phyloP scores from a whole-genome alignment of 2,329 filamentous ascomycete species.

The Emmonsiellopsis sp. region DNA sequence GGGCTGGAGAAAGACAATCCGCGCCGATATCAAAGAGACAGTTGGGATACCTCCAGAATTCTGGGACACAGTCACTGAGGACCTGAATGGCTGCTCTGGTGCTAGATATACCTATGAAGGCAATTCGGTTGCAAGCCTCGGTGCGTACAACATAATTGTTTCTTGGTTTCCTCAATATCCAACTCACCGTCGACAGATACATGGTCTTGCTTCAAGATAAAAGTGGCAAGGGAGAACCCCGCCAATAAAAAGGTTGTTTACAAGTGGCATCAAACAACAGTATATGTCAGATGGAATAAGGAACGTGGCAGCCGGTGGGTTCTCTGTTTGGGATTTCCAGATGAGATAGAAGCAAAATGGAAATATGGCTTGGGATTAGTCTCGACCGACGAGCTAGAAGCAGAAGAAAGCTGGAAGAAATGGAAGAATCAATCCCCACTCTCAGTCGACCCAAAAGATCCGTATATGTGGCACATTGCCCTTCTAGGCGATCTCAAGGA shows the following conservation, averaged over 20 bases:
- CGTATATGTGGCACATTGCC: conserved; percentile 17
- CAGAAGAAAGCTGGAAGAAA: too few relatives aligned
- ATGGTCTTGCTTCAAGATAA: conserved; percentile 19
- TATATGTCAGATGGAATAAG: conserved; percentile 15
- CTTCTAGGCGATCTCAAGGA: conserved; percentile 14
- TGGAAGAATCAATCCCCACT: too few relatives aligned
- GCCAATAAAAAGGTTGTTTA: conserved; percentile 3
- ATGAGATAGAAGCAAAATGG: conserved; percentile 2
- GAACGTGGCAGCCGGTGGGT: conserved; percentile 6
- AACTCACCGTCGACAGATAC: conserved; percentile 11
- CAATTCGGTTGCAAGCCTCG: background rate
- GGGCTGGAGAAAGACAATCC: background rate
- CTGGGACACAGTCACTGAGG: background rate
- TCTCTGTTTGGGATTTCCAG: conserved; percentile 9
- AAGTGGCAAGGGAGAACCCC: conserved; percentile 3
- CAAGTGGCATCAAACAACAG: conserved; percentile 13
- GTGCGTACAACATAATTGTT: background rate
- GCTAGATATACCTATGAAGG: background rate
- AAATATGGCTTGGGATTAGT: too few relatives aligned
- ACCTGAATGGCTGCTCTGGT: conserved; percentile 2
- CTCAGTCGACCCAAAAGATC: conserved; percentile 4
- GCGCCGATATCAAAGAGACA: background rate
- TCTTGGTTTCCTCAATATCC: background rate
- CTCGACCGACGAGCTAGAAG: too few relatives aligned
- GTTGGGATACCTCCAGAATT: background rate